Evolutionary conservation across 2,329 filamentous ascomycete genomes (phyloP), one percentile per base, ranked within the genome.

Genomic region (Colletotrichum truncatum): DNA sequence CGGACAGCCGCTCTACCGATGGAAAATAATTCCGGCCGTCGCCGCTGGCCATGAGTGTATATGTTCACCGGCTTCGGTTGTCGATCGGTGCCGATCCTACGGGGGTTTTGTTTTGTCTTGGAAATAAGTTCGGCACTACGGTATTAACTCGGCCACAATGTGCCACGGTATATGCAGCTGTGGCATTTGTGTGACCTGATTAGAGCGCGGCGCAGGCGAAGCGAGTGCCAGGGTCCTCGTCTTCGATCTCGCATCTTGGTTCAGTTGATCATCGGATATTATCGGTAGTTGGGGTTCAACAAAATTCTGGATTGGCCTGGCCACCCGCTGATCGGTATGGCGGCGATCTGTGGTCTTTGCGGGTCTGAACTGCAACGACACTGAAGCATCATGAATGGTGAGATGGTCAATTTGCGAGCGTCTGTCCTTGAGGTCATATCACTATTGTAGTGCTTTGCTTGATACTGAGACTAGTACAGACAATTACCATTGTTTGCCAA

Each of bases 1-100:
- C 16, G 14, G 36, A 49, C 23, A 16, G 23, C 23, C 26, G 49
- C 23, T 11, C 26, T 43, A 39, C 43, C 41, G 34, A 38, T 46
- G n/a, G 38, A n/a, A 23, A 32, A 30, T 28, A 2, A 49, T 32
- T 18, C 34, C 53, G 53, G 43, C 54, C 3, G 23, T 16, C 18
- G 16, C 25, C 21, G 28, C 26, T 28, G 10, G 12, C 45, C 53
- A 26, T 57, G 34, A 25, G 38, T 28, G n/a, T n/a, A n/a, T n/a
- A n/a, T 49, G 16, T 30, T 62, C 62, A 55, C 57, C 62, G 62
- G 63, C 57, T 51, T 57, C 34, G 57, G 26, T 14, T 48, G 64
- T 66, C 46, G 64, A 64, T 64, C 59, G 53, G 59, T 28, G 64
- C 32, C 53, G 64, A 66, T 66, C 59, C 16, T 14, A 43, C 43